Percentiles rank a stretch among this genome's conserved stretches.
Conservation (phyloP, 371 early-diverging fungal species). For the Mortierella sp. region DNA sequence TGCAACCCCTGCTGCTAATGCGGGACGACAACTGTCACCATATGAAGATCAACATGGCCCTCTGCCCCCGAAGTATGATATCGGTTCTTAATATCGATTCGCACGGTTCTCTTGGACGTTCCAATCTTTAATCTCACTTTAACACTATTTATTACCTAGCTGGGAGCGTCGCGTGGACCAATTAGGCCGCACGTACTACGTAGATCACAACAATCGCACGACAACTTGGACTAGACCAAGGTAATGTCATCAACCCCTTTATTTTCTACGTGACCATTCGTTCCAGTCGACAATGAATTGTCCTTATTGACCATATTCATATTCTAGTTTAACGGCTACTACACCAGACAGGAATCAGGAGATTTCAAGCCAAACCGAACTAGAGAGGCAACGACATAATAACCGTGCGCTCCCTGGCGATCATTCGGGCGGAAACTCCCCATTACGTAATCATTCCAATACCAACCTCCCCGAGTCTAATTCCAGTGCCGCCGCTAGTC, state of each 20-base stretch:
- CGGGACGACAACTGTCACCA: conserved; percentile 58
- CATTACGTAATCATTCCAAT: conserved; percentile 34
- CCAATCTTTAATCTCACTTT: background rate
- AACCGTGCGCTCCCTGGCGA: conserved; percentile 85
- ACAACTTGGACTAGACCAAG: conserved; percentile 81
- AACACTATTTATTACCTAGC: conserved; percentile 40
- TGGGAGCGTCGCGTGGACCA: conserved; percentile 82
- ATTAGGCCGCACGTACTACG: conserved; percentile 77
- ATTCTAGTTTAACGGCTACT: conserved; percentile 35
- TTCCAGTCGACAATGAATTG: too few relatives aligned
- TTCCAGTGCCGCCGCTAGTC: conserved; percentile 38
- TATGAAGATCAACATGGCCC: conserved; percentile 74
- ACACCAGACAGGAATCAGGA: conserved; percentile 63
- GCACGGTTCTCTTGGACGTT: background rate
- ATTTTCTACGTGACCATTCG: background rate
- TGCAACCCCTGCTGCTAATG: conserved; percentile 32
- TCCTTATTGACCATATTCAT: background rate
- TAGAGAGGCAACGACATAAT: conserved; percentile 82
- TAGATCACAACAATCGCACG: conserved; percentile 77
- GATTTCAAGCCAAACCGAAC: conserved; percentile 70
- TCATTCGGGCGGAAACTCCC: conserved; percentile 53
- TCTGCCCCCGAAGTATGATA: conserved; percentile 75
- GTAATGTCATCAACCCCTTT: conserved; percentile 3
- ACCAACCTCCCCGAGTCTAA: conserved; percentile 47
- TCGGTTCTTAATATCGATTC: background rate